Evolutionary conservation across 2,329 filamentous ascomycete species (phyloP).

Genomic region (Mollisia scopiformis): DNA sequence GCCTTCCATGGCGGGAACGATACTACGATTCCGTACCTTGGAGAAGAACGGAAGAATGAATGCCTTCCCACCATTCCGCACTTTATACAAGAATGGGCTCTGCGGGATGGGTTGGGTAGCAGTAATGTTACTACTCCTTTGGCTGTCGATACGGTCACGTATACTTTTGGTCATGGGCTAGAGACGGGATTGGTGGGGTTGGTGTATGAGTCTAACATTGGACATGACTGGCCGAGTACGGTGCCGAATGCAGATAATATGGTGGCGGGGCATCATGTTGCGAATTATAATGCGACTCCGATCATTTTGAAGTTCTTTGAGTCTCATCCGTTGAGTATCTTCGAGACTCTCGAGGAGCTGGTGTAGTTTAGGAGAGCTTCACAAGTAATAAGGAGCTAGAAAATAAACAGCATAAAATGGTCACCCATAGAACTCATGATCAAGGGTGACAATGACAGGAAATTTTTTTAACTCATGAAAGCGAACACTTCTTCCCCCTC

Average conservation of each 20-base stretch:
- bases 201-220: conserved; percentile 12
- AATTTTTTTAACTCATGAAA: no score
- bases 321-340: conserved; percentile 7
- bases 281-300: conserved; percentile 15
- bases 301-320: conserved; percentile 17
- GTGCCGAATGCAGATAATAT: conserved; percentile 13
- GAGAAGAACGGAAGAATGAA: conserved; percentile 45
- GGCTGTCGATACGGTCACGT: conserved; percentile 1
- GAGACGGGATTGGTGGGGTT: conserved; percentile 12
- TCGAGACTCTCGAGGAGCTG: conserved; percentile 5
- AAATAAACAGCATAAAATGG: background rate
- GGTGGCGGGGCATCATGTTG: background rate
- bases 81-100: conserved; percentile 15
- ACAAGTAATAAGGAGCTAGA: background rate
- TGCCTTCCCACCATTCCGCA: conserved; percentile 46
- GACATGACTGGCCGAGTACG: conserved; percentile 21
- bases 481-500: no score
- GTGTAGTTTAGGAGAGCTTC: background rate
- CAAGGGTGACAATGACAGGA: no score
- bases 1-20: conserved; percentile 52
- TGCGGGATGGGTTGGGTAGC: conserved; percentile 7
- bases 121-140: conserved; percentile 7
- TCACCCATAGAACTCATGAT: no score
- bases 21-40: conserved; percentile 47
- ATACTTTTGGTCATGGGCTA: conserved; percentile 8